These are phyloP conservation scores for Groenewaldozyma sp. DNA, from an alignment of 1,139 yeast genomes.

Conservation along the genomic window DNA sequence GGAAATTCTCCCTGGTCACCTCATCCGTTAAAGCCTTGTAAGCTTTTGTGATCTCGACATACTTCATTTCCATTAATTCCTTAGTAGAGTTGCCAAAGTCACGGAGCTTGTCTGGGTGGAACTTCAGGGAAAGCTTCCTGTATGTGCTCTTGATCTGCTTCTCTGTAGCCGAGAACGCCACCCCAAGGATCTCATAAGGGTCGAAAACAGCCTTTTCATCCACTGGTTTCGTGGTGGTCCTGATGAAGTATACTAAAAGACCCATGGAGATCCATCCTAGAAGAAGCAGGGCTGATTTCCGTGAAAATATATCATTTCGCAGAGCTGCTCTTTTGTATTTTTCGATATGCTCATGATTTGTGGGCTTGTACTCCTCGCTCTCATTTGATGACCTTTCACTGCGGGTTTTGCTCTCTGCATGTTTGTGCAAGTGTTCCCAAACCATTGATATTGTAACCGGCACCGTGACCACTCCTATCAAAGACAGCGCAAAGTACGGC, in stretches of 20 bases:
- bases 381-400: neutral
- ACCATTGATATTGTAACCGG: conserved; percentile 54
- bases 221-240: conserved; percentile 38
- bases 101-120: conserved; percentile 84
- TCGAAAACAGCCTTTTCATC: conserved; percentile 55
- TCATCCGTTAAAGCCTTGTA: conserved; percentile 94
- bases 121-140: conserved; percentile 76
- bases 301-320: conserved; percentile 18
- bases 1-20: conserved; percentile 66
- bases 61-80: conserved; percentile 64
- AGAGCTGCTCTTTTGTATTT: conserved; percentile 34
- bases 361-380: conserved; percentile 27
- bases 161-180: conserved; percentile 61
- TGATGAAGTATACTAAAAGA: conserved; percentile 39
- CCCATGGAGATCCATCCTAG: conserved; percentile 63
- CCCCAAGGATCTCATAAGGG: conserved; percentile 81
- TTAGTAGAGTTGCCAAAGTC: conserved; percentile 48
- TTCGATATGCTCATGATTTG: conserved; percentile 36
- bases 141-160: conserved; percentile 73
- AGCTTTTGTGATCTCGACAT: conserved; percentile 80
- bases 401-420: no score
- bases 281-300: conserved; percentile 37
- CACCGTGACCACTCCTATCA: conserved; percentile 53
- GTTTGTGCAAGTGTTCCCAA: neutral
- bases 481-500: conserved; percentile 86